Evolutionary conservation across 2,329 filamentous ascomycete genomes (phyloP), one percentile per base, ranked within the genome.

Genomic region (Trichoderma sp.): DNA sequence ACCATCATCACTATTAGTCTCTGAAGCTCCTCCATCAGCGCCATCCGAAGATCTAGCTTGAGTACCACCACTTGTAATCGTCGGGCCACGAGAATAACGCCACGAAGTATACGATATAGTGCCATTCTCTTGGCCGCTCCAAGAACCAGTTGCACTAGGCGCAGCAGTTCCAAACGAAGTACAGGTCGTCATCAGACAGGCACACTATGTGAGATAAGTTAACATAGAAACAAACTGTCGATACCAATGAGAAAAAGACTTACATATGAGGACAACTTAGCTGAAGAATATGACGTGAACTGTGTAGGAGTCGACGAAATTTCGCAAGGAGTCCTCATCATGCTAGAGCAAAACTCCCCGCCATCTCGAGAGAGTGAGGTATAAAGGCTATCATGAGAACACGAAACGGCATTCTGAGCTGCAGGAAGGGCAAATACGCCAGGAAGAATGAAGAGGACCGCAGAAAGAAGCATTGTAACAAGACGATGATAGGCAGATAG

Each of bases 181-280:
- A 75, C 78, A 8, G 75, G 73, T 47, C 26, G 72, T 72, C 28
- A 70, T n/a, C 32, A 73, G 76, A 67, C 79, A 80, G 18, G 73
- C 73, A 65, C 79, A 80, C 79, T 80, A 24, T 3, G 36, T 2
- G 18, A n/a, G 0, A 26, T 21, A n/a, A n/a, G n/a, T 24, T 3
- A 43, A 43, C 7, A n/a, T 4, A 39, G 15, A 12, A 14, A 18
- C 24, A 11, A 34, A 8, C 3, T 14, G 3, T 14, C 11, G 6
- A n/a, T 18, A 24, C 8, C 1, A 18, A 1, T 7, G 47, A 15
- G 24, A 14, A 6, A 15, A 6, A 15, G 6, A 73, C 80, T 77
- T 70, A 81, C 80, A 39, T 79, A 79, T 14, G 78, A 79, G 28
- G 79, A 79, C 70, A 81, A 73, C 68, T 73, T 76, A 12, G 74